Evolutionary conservation across 768 basidiomycete species (phyloP), one percentile per base, ranked within the genome.

Genomic region (Pisolithus microcarpus): DNA sequence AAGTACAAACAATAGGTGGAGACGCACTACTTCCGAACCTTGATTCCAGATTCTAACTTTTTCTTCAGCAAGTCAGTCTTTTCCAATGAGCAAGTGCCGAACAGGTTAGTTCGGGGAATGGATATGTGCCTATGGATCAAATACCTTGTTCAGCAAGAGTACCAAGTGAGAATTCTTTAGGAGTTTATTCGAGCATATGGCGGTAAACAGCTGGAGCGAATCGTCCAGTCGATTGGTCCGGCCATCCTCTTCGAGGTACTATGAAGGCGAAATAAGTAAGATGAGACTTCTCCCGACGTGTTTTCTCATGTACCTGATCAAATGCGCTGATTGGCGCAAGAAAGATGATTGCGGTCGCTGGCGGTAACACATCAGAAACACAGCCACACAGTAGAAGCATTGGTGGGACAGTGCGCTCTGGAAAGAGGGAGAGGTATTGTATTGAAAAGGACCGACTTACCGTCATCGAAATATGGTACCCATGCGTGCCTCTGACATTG

Each of bases 391-490:
- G 36, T 13, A 48, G 49, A 55, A 10, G 51, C 49, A 19, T 46
- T 50, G n/a, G 55, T 49, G 6, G 52, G 52, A 60, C 58, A 54
- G n/a, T 63, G 58, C 54, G 30, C 34, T 43, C 37, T 31, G 46
- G 13, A 16, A 48, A 49, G 50, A 48, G 48, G 34, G 34, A 54
- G 47, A 54, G 46, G 50, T 39, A 11, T 15, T 4, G 13, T 15
- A 34, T 5, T 15, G 7, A 43, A 56, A 49, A 53, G 53, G 24
- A 51, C 46, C 46, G 38, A 70, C 78, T 58, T 65, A 82, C 85
- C 87, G 62, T 90, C 87, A 62, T 91, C 88, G 57, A 91, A 91
- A 67, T 81, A 91, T 28, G 88, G 85, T 38, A 84, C 80, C 88
- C 88, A 91, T 6, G 84, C 81, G 58, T 82, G 85, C 59, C 89